A percentile compares a stretch with the other conserved stretches of the same genome.
phyloP scores from a whole-genome alignment of 495 filamentous ascomycete genomes.

The Glonium stellatum region DNA sequence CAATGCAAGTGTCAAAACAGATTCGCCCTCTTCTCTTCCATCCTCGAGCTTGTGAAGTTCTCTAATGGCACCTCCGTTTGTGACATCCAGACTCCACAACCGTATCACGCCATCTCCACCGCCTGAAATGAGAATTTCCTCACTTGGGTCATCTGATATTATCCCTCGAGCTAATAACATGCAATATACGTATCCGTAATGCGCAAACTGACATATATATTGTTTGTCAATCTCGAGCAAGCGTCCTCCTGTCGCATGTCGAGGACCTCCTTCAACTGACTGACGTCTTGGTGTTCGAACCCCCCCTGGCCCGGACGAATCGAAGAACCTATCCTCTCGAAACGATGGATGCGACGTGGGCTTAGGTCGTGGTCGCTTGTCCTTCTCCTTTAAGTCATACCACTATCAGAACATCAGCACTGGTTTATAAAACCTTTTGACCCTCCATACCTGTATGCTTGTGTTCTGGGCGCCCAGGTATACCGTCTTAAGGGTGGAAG shows the following conservation, averaged over 20 bases:
- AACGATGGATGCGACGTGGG: conserved; percentile 66
- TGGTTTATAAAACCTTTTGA: neutral
- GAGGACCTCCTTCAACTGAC: conserved; percentile 32
- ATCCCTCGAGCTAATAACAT: conserved; percentile 74
- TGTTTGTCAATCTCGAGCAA: conserved; percentile 75
- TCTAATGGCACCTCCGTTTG: conserved; percentile 46
- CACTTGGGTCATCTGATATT: conserved; percentile 51
- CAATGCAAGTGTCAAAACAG: conserved; percentile 73
- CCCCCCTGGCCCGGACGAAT: conserved; percentile 79
- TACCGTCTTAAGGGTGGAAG: conserved; percentile 64
- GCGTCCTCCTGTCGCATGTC: conserved; percentile 48
- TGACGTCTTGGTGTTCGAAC: conserved; percentile 54
- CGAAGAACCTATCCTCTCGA: conserved; percentile 89
- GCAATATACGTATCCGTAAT: conserved; percentile 91
- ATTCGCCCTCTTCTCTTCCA: conserved; percentile 55
- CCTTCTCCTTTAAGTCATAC: conserved; percentile 53
- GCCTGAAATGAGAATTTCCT: conserved; percentile 80
- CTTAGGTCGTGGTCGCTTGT: conserved; percentile 50
- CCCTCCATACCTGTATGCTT: conserved; percentile 60
- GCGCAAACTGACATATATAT: conserved; percentile 80
- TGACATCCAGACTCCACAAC: conserved; percentile 64
- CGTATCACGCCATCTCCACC: conserved; percentile 92
- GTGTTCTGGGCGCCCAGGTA: conserved; percentile 95
- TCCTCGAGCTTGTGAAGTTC: conserved; percentile 65
- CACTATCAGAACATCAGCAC: conserved; percentile 39